Conservation (phyloP, 495 filamentous ascomycete species). For the Daldinia vernicosa region DNA sequence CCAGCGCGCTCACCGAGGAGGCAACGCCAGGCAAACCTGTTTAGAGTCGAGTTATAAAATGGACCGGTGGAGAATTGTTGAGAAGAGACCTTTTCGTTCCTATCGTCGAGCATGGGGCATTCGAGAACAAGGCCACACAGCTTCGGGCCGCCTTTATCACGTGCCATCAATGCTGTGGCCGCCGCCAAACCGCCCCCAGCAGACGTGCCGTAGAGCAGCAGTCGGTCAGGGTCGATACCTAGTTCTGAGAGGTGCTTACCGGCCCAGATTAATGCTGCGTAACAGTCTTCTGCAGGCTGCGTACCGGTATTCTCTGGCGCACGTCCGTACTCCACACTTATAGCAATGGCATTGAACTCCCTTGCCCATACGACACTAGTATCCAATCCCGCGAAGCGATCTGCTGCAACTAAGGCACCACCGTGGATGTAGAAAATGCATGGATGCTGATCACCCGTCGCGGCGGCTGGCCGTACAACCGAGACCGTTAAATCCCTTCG, state of each 20-base stretch:
- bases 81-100: constrained; percentile 46
- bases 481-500: constrained; percentile 41
- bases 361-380: constrained; percentile 46
- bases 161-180: constrained; percentile 46
- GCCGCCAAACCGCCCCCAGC: constrained; percentile 51
- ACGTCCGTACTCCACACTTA: constrained; percentile 51
- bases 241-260: constrained; percentile 41
- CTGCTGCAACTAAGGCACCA: constrained; percentile 44
- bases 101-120: constrained; percentile 51
- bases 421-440: constrained; percentile 48
- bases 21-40: constrained; percentile 49
- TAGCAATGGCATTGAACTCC: constrained; percentile 44
- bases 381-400: constrained; percentile 47
- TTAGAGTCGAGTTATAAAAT: constrained; percentile 48
- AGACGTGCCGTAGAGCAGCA: constrained; percentile 49
- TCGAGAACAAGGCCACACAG: constrained; percentile 47
- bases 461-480: constrained; percentile 39
- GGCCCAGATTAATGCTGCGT: constrained; percentile 43
- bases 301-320: constrained; percentile 48
- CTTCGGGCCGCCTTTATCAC: constrained; percentile 46
- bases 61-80: constrained; percentile 44
- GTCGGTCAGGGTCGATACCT: constrained; percentile 45
- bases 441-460: constrained; percentile 29
- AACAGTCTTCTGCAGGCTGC: constrained; percentile 44
- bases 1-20: constrained; percentile 45